Evolutionary conservation across 768 basidiomycete genomes (phyloP).

Genomic region (Lactarius evosmus): DNA sequence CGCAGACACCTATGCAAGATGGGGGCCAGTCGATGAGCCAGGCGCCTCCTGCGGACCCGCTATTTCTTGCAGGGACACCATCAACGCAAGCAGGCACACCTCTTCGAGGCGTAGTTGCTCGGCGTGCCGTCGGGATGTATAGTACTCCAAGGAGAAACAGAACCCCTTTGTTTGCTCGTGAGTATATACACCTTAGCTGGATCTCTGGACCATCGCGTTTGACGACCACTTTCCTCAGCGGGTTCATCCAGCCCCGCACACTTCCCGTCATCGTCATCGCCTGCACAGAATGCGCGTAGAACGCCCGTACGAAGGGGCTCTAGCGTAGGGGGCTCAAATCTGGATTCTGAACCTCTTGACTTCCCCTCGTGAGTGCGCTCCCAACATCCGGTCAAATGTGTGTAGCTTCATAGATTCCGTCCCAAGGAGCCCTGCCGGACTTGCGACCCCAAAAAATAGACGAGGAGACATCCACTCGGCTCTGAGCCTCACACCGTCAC

Average conservation of each 20-base stretch:
- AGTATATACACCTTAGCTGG: neutral
- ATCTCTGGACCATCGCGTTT: neutral
- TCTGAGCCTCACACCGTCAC: constrained; percentile 49
- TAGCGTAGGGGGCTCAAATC: constrained; percentile 30
- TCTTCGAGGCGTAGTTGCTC: constrained; percentile 19
- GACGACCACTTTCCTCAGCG: constrained; percentile 3
- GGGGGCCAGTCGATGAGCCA: constrained; percentile 39
- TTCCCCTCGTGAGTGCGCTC: constrained; percentile 57
- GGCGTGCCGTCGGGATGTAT: constrained; percentile 23
- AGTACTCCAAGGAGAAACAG: constrained; percentile 28
- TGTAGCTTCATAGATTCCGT: neutral
- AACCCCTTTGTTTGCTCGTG: constrained; percentile 26
- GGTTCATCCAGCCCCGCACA: constrained; percentile 33
- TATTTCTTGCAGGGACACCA: constrained; percentile 26
- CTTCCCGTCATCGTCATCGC: constrained; percentile 35
- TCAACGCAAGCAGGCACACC: constrained; percentile 27
- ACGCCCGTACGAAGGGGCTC: constrained; percentile 9
- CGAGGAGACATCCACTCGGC: constrained; percentile 93
- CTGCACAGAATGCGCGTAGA: constrained; percentile 30
- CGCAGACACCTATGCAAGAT: constrained; percentile 17
- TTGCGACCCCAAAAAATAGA: constrained; percentile 64
- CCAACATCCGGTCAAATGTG: neutral
- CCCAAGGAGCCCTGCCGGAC: constrained; percentile 48
- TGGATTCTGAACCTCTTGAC: constrained; percentile 59
- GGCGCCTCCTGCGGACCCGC: constrained; percentile 20